A percentile compares a stretch with the other conserved stretches of the same genome.
Conservation (phyloP, 2,329 filamentous ascomycete genomes). For the Metarhizium rileyi region DNA sequence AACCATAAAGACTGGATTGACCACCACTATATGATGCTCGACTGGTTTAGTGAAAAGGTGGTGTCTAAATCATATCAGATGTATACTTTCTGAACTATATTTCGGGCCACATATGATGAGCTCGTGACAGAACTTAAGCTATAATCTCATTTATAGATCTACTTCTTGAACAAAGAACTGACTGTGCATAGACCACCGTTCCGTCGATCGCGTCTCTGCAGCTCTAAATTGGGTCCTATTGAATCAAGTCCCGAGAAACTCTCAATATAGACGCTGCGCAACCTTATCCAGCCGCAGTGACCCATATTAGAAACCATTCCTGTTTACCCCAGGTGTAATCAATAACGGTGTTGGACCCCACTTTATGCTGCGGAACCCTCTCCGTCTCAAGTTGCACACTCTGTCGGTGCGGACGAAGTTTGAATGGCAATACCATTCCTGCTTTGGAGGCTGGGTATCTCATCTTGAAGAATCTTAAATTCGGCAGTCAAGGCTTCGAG, state of each 20-base stretch:
- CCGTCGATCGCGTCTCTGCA: not conserved
- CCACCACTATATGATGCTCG: too few relatives aligned
- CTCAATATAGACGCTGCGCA: not conserved
- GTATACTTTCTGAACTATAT: too few relatives aligned
- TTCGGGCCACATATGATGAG: too few relatives aligned
- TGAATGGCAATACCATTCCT: not conserved
- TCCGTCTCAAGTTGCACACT: not conserved
- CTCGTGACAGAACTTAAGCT: too few relatives aligned
- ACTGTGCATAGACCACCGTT: too few relatives aligned
- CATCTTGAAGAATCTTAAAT: conserved; percentile 39
- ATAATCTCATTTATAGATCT: too few relatives aligned
- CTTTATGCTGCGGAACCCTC: not conserved
- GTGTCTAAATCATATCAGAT: too few relatives aligned
- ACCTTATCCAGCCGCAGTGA: not conserved
- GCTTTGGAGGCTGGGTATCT: not conserved
- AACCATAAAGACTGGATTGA: too few relatives aligned
- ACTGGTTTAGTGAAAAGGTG: too few relatives aligned
- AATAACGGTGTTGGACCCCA: not conserved
- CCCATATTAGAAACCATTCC: not conserved
- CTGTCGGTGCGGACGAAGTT: not conserved
- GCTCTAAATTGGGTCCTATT: not conserved
- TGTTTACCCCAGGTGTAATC: not conserved
- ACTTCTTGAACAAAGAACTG: too few relatives aligned
- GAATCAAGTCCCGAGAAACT: not conserved
- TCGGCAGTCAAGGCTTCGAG: conserved; percentile 59